phyloP scores from a whole-genome alignment of 768 basidiomycete genomes.

The Hebeloma cylindrosporum region DNA sequence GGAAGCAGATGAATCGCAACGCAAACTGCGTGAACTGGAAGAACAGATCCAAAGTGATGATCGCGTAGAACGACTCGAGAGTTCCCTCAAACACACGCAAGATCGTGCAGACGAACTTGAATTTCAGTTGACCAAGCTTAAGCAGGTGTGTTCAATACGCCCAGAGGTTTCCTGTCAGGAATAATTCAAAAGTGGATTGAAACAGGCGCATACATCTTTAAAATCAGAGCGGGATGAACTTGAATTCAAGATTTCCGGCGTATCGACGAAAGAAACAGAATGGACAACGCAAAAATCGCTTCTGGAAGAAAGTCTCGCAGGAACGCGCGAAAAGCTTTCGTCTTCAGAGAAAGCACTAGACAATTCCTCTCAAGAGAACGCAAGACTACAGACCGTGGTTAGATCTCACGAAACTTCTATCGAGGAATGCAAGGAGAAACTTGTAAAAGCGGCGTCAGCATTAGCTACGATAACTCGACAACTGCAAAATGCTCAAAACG shows the following conservation, averaged over 20 bases:
- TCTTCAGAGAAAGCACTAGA: constrained; percentile 47
- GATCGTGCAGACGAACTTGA: constrained; percentile 83
- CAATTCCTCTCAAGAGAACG: constrained; percentile 47
- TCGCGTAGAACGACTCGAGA: constrained; percentile 71
- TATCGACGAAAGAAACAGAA: constrained; percentile 43
- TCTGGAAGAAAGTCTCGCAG: constrained; percentile 40
- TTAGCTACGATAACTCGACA: constrained; percentile 53
- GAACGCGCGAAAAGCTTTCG: constrained; percentile 44
- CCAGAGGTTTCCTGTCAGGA: constrained; percentile 7
- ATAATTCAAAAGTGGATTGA: not conserved
- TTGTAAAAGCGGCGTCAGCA: constrained; percentile 54
- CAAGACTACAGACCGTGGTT: constrained; percentile 48
- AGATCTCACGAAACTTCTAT: constrained; percentile 46
- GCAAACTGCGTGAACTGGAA: constrained; percentile 67
- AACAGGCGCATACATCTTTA: constrained; percentile 55
- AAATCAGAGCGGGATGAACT: constrained; percentile 64
- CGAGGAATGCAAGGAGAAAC: constrained; percentile 57
- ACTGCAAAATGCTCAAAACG: constrained; percentile 60
- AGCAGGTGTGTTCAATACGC: constrained; percentile 50
- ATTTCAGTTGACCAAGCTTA: constrained; percentile 75
- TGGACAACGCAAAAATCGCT: constrained; percentile 46
- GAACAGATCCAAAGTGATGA: constrained; percentile 86
- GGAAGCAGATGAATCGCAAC: constrained; percentile 53
- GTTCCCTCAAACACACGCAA: constrained; percentile 73
- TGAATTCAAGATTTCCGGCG: constrained; percentile 44